phyloP scores from a whole-genome alignment of 2,329 filamentous ascomycete species.

The Rhytidhysteron rufulum region DNA sequence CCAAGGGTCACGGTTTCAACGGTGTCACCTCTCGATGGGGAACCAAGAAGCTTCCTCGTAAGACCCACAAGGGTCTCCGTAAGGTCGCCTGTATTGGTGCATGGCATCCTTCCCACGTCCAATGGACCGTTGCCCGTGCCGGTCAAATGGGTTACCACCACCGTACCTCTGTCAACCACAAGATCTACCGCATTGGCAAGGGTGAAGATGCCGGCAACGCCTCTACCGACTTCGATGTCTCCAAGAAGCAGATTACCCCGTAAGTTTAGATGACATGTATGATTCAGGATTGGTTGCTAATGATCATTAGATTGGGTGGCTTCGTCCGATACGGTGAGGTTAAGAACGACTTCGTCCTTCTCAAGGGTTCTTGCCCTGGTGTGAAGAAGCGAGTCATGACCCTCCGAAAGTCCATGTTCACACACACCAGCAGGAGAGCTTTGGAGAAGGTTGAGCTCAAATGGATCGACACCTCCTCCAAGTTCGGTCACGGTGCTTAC shows the following conservation, averaged over 20 bases:
- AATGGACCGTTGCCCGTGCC: constrained; percentile 99
- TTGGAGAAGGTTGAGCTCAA: constrained; percentile 99
- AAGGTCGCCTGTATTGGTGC: constrained; percentile 99
- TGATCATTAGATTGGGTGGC: constrained; percentile 75
- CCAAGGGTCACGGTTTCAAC: constrained; percentile 98
- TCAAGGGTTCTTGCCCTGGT: constrained; percentile 97
- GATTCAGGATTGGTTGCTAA: constrained; percentile 28
- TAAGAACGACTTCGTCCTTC: constrained; percentile 97
- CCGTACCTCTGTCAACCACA: constrained; percentile 99
- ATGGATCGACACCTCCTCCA: constrained; percentile 99
- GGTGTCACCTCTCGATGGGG: constrained; percentile 98
- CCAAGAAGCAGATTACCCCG: constrained; percentile 99
- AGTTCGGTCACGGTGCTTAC: constrained; percentile 99
- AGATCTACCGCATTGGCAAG: constrained; percentile 98
- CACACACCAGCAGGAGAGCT: constrained; percentile 89
- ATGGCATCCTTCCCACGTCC: constrained; percentile 99
- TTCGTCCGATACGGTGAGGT: constrained; percentile 99
- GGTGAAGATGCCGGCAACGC: constrained; percentile 86
- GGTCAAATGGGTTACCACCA: constrained; percentile 99
- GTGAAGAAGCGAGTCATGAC: constrained; percentile 99
- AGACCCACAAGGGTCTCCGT: constrained; percentile 99
- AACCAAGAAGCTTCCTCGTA: constrained; percentile 99
- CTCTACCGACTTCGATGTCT: constrained; percentile 91
- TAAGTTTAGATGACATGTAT: constrained; percentile 56
- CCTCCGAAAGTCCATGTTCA: constrained; percentile 97